These are phyloP conservation scores for Fusarium temperatum DNA, from an alignment of 2,329 filamentous ascomycete genomes.

Conservation along the genomic window DNA sequence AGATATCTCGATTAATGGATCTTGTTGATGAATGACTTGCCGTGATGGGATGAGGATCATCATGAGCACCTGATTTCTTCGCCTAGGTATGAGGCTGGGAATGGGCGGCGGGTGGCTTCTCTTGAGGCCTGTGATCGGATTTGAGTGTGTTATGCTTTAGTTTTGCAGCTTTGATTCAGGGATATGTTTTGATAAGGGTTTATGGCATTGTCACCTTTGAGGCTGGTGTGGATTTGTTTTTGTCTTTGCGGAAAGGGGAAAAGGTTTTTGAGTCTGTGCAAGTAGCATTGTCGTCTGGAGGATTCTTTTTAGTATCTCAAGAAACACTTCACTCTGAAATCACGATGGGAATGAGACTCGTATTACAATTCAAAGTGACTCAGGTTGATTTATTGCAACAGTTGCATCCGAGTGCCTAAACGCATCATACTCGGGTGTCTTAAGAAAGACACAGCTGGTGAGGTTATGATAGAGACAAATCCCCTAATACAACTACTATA, in stretches of 20 bases:
- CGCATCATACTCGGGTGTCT: not conserved
- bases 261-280: not conserved
- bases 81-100: not conserved
- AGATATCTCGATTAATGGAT: not conserved
- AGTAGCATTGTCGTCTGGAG: too few relatives aligned
- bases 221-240: not conserved
- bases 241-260: not conserved
- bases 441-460: not conserved
- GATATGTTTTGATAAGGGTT: not conserved
- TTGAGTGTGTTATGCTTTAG: not conserved
- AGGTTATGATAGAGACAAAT: fast-evolving
- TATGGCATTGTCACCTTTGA: fast-evolving
- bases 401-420: fast-evolving
- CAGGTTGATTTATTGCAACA: not conserved
- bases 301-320: not conserved
- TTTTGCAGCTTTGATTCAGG: not conserved
- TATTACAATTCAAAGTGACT: not conserved
- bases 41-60: not conserved
- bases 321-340: not conserved
- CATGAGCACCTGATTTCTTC: not conserved
- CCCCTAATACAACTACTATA: fast-evolving
- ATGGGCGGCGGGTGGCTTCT: not conserved
- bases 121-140: not conserved
- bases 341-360: too few relatives aligned
- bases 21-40: not conserved